These are phyloP conservation scores for Yamadazyma pseudoaaseri DNA, from an alignment of 1,139 yeast species.

Conservation along the genomic window DNA sequence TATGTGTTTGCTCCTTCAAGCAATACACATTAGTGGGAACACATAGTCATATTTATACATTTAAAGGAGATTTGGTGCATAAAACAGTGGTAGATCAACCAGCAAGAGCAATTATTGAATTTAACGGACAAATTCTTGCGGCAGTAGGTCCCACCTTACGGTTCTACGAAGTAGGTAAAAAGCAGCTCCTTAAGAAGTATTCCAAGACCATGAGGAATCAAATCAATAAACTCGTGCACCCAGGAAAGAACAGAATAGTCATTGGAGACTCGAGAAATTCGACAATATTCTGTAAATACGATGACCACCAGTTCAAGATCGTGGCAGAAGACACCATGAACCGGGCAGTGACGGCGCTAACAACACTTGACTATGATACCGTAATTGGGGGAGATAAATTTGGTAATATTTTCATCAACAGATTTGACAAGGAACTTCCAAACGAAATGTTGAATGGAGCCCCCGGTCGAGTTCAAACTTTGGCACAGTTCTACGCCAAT, in stretches of 20 bases:
- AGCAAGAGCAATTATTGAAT: constrained; percentile 51
- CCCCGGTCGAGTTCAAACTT: constrained; percentile 49
- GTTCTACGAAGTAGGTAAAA: constrained; percentile 72
- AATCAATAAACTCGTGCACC: constrained; percentile 52
- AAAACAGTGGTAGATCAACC: constrained; percentile 54
- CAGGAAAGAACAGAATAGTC: constrained; percentile 56
- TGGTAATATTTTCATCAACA: constrained; percentile 72
- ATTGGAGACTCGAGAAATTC: constrained; percentile 68
- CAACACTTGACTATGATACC: constrained; percentile 70
- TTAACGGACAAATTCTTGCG: constrained; percentile 61
- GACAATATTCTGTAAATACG: constrained; percentile 55
- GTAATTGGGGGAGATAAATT: constrained; percentile 86
- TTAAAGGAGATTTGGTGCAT: constrained; percentile 46
- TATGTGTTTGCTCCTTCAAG: constrained; percentile 8
- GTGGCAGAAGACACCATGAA: constrained; percentile 70
- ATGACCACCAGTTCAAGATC: constrained; percentile 55
- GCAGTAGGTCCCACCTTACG: constrained; percentile 57
- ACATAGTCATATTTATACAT: constrained; percentile 14
- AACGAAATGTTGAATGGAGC: constrained; percentile 45
- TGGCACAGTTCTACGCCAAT: constrained; percentile 63
- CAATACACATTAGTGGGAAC: constrained; percentile 31
- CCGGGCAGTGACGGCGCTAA: constrained; percentile 63
- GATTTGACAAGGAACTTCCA: constrained; percentile 45
- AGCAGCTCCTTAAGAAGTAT: constrained; percentile 72
- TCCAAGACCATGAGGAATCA: constrained; percentile 38